Conservation (phyloP, 2,329 filamentous ascomycete species). For the Exophiala calicioides region DNA sequence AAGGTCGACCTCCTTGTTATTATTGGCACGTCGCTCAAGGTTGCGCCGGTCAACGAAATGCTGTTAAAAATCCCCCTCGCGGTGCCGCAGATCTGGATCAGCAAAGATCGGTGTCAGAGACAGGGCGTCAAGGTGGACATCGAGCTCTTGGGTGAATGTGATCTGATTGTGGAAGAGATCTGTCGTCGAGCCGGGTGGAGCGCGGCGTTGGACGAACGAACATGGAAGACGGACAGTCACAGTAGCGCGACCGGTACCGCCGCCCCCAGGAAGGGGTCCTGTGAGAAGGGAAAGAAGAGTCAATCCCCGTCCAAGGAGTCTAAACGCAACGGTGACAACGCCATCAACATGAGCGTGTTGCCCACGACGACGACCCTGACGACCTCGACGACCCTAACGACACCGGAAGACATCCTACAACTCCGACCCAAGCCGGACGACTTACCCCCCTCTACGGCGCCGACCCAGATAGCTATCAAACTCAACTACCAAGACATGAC, state of each 20-base stretch:
- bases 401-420: conserved; percentile 8
- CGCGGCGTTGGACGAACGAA: conserved; percentile 14
- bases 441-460: too few species aligned
- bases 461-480: conserved; percentile 14
- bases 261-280: too few species aligned
- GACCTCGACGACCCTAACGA: too few species aligned
- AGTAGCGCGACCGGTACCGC: too few species aligned
- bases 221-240: too few species aligned
- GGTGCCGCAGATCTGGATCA: conserved; percentile 85
- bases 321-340: too few species aligned
- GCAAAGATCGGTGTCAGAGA: conserved; percentile 51
- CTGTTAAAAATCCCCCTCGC: conserved; percentile 75
- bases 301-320: conserved; percentile 6
- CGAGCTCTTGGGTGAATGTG: conserved; percentile 92
- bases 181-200: conserved; percentile 78
- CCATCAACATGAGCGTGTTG: too few species aligned
- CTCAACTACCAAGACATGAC: neutral
- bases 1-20: conserved; percentile 87
- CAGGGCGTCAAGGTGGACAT: conserved; percentile 85
- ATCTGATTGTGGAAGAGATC: conserved; percentile 84
- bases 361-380: too few species aligned
- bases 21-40: conserved; percentile 94
- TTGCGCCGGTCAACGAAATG: conserved; percentile 91
- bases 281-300: neutral
- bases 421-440: conserved; percentile 12